phyloP scores from a whole-genome alignment of 192 early-diverging fungal species.

The Coemansia sp. region DNA sequence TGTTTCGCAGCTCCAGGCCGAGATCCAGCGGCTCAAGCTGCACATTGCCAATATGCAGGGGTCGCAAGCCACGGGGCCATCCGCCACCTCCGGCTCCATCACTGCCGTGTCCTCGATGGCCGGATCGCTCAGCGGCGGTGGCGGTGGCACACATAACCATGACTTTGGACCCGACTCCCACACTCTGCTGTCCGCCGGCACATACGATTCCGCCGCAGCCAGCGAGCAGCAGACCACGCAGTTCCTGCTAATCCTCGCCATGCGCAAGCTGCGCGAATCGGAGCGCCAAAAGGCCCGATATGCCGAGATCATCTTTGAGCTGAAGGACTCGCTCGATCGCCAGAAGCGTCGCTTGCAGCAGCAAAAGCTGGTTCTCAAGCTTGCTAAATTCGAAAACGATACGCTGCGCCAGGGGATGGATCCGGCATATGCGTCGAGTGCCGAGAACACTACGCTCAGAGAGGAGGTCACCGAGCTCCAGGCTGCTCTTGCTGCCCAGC shows the following conservation, averaged over 20 bases:
- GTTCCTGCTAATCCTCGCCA: constrained; percentile 49
- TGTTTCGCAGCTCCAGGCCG: constrained; percentile 62
- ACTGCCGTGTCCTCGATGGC: constrained; percentile 1
- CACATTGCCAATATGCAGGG: constrained; percentile 42
- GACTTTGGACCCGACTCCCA: neutral
- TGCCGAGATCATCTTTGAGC: constrained; percentile 51
- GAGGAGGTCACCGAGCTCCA: constrained; percentile 49
- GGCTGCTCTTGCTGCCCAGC: constrained; percentile 34
- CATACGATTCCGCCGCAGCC: neutral
- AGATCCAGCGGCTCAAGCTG: constrained; percentile 59
- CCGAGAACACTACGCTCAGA: constrained; percentile 44
- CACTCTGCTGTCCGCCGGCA: neutral
- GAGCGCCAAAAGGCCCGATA: constrained; percentile 58
- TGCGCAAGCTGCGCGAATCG: constrained; percentile 53
- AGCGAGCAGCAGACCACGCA: constrained; percentile 48
- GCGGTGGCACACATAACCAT: neutral
- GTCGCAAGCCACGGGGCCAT: neutral
- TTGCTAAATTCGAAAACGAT: constrained; percentile 29
- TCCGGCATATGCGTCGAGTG: constrained; percentile 20
- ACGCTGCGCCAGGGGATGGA: constrained; percentile 30
- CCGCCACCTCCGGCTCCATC: neutral
- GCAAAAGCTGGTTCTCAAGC: constrained; percentile 47
- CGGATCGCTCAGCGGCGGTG: neutral
- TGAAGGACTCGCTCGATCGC: constrained; percentile 44
- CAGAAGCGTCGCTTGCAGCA: constrained; percentile 42